These are phyloP conservation scores for Plectosphaerella plurivora DNA, from an alignment of 2,329 filamentous ascomycete genomes.

Conservation along the genomic window DNA sequence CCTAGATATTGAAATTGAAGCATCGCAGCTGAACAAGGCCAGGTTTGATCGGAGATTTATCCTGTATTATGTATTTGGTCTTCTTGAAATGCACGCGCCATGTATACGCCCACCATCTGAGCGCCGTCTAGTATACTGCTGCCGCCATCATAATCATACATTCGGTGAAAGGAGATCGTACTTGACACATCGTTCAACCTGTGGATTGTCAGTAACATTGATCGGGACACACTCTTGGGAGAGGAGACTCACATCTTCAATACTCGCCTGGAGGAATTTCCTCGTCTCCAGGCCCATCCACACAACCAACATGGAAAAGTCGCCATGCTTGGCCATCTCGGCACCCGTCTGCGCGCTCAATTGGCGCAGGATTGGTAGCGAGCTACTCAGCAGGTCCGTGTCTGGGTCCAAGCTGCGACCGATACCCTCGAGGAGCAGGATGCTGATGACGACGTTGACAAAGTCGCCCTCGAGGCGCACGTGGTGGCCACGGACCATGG, in stretches of 20 bases:
- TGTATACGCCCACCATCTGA: background rate
- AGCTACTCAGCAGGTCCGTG: constrained; percentile 79
- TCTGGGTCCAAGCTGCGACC: constrained; percentile 82
- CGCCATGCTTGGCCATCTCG: constrained; percentile 64
- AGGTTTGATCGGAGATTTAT: no score
- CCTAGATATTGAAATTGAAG: no score
- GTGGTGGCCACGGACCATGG: constrained; percentile 89
- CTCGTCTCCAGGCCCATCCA: constrained; percentile 90
- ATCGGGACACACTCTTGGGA: constrained; percentile 1
- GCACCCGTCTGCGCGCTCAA: constrained; percentile 74
- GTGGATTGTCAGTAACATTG: constrained; percentile 1
- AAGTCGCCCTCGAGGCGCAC: constrained; percentile 96
- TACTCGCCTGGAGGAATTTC: constrained; percentile 82
- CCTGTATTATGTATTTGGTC: no score
- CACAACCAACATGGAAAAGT: constrained; percentile 81
- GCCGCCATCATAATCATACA: constrained; percentile 45
- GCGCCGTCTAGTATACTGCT: no score
- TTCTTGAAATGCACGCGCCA: background rate
- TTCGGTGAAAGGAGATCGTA: constrained; percentile 87
- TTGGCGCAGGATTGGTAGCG: constrained; percentile 84
- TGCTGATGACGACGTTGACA: constrained; percentile 95
- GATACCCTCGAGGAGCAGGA: constrained; percentile 89
- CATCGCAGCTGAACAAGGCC: no score
- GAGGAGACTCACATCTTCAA: constrained; percentile 67
- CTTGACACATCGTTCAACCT: constrained; percentile 86